These are phyloP conservation scores for Cyclospora cayetanensis DNA, from an alignment of 169 alveolate species.

Conservation along the genomic window DNA sequence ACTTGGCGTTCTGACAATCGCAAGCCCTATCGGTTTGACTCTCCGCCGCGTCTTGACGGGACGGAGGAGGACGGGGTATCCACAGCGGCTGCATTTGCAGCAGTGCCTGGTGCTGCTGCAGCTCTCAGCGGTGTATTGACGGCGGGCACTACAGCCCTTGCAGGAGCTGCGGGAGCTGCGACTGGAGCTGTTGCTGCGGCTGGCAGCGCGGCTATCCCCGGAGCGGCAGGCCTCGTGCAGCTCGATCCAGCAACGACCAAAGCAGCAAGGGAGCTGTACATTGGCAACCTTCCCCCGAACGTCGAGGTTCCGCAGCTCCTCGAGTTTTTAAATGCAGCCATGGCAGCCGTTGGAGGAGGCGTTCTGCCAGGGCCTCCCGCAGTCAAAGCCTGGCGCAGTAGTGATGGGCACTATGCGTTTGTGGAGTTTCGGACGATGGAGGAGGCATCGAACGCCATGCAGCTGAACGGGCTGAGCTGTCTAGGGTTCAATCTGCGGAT, in stretches of 20 bases:
- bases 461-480: slow-evolving; percentile 82
- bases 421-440: slow-evolving; percentile 95
- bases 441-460: slow-evolving; percentile 92
- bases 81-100: slow-evolving; percentile 25
- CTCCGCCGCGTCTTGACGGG: slow-evolving; percentile 61
- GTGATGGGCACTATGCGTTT: slow-evolving; percentile 96
- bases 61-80: slow-evolving; percentile 6
- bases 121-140: slow-evolving; percentile 29
- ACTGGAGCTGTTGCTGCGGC: slow-evolving; percentile 71
- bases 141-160: slow-evolving; percentile 5
- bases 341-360: slow-evolving; percentile 81
- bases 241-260: slow-evolving; percentile 75
- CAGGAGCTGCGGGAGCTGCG: slow-evolving; percentile 41
- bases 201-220: not conserved
- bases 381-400: slow-evolving; percentile 93
- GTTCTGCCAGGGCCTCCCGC: slow-evolving; percentile 87
- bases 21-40: slow-evolving; percentile 66
- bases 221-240: slow-evolving; percentile 54
- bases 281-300: slow-evolving; percentile 87
- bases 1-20: slow-evolving; percentile 54
- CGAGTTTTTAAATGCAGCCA: slow-evolving; percentile 85
- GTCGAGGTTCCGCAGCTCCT: slow-evolving; percentile 82
- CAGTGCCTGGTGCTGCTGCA: slow-evolving; percentile 42
- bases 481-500: slow-evolving; percentile 75
- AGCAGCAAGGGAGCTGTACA: slow-evolving; percentile 84